A percentile compares a stretch with the other conserved stretches of the same genome.
Conservation (phyloP, 257 asterid species). For the Voacanga thouarsii region DNA sequence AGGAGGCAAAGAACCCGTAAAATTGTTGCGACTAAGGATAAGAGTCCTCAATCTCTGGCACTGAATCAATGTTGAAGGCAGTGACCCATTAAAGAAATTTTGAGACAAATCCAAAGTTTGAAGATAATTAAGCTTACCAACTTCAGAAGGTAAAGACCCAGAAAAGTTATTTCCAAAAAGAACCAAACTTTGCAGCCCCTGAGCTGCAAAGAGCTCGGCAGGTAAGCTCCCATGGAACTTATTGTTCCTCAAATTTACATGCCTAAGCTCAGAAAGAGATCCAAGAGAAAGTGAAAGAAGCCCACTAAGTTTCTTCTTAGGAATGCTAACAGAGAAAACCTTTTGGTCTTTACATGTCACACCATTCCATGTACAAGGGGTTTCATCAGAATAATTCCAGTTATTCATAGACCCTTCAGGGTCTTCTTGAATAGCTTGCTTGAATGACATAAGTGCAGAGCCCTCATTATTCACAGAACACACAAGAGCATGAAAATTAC, state of each 20-base stretch:
- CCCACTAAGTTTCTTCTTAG: slow-evolving; percentile 69
- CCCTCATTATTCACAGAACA: slow-evolving; percentile 71
- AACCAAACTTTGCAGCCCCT: slow-evolving; percentile 74
- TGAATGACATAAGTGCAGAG: slow-evolving; percentile 59
- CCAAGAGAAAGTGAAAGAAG: slow-evolving; percentile 67
- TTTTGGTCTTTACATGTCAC: slow-evolving; percentile 61
- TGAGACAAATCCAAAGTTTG: slow-evolving; percentile 63
- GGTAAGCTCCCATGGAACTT: slow-evolving; percentile 56
- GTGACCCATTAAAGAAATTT: slow-evolving; percentile 61
- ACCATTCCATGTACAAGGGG: slow-evolving; percentile 97
- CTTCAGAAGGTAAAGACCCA: slow-evolving; percentile 65
- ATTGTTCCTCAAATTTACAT: slow-evolving; percentile 68
- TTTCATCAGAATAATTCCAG: slow-evolving; percentile 72
- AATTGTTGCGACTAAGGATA: slow-evolving; percentile 52
- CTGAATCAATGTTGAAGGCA: slow-evolving; percentile 51
- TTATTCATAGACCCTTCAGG: slow-evolving; percentile 64
- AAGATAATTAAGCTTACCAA: slow-evolving; percentile 63
- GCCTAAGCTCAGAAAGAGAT: slow-evolving; percentile 69
- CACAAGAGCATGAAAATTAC: slow-evolving; percentile 34
- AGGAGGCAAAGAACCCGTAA: slow-evolving; percentile 59
- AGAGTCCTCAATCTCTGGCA: slow-evolving; percentile 63
- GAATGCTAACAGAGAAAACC: slow-evolving; percentile 64
- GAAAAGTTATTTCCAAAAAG: slow-evolving; percentile 70
- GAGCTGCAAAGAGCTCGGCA: slow-evolving; percentile 45
- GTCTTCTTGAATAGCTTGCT: slow-evolving; percentile 53